These are phyloP conservation scores for Diatrype stigma DNA, from an alignment of 2,329 filamentous ascomycete species.

Conservation along the genomic window DNA sequence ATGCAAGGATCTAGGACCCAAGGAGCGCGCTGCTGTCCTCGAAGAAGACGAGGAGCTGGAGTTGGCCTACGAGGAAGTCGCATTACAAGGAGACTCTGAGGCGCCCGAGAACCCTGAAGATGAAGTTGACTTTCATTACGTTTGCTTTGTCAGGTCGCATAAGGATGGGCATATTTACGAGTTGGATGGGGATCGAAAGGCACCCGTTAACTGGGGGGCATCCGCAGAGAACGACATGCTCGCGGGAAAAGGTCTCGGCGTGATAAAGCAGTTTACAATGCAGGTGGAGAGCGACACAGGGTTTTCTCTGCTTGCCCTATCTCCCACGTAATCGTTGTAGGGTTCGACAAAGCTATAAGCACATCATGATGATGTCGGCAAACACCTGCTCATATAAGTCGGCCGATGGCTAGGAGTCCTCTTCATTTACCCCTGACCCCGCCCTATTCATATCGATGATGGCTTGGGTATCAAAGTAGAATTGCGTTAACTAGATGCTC, in stretches of 20 bases:
- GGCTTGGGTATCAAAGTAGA: too few species aligned
- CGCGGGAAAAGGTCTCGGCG: slow-evolving; percentile 54
- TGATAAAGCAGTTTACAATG: slow-evolving; percentile 35
- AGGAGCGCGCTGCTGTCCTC: slow-evolving; percentile 54
- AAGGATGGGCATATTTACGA: slow-evolving; percentile 58
- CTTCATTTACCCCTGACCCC: too few species aligned
- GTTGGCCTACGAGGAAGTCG: slow-evolving; percentile 58
- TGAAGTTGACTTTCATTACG: slow-evolving; percentile 65
- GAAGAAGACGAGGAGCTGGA: slow-evolving; percentile 64
- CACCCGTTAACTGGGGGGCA: slow-evolving; percentile 52
- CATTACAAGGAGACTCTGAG: slow-evolving; percentile 55
- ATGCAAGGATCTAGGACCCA: slow-evolving; percentile 53
- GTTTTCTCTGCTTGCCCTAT: slow-evolving; percentile 29
- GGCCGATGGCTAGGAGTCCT: too few species aligned
- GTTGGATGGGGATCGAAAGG: slow-evolving; percentile 64
- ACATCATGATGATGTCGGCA: too few species aligned
- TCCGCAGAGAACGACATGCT: slow-evolving; percentile 43
- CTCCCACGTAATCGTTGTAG: neutral
- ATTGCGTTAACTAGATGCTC: too few species aligned
- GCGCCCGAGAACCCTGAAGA: slow-evolving; percentile 57
- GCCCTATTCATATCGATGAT: too few species aligned
- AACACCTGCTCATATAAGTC: too few species aligned
- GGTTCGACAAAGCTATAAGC: too few species aligned
- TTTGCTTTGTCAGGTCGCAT: slow-evolving; percentile 61
- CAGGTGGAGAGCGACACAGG: slow-evolving; percentile 21